These are phyloP conservation scores for Fusarium sp. DNA, from an alignment of 2,329 filamentous ascomycete species.

Conservation along the genomic window DNA sequence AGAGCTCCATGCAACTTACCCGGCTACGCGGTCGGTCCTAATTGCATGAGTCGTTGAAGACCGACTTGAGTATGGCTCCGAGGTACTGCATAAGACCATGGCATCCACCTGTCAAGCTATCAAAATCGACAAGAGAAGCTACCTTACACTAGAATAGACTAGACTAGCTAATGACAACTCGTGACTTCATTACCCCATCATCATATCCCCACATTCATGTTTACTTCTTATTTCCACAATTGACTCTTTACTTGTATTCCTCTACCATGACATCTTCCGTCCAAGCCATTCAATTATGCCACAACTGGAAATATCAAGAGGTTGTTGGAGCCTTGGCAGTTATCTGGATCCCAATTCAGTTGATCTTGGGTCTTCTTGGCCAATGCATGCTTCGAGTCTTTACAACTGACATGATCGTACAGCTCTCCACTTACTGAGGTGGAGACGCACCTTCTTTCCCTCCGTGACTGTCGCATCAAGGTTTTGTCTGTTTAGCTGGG, in stretches of 20 bases:
- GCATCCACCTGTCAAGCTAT: not conserved
- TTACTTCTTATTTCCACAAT: conserved; percentile 18
- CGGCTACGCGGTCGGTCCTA: not conserved
- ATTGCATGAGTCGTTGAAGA: not conserved
- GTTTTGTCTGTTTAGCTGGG: not conserved
- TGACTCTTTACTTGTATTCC: not conserved
- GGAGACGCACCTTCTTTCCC: not conserved
- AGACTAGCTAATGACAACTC: conserved; percentile 2
- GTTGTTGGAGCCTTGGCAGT: not conserved
- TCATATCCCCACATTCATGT: conserved; percentile 3
- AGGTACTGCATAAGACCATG: not conserved
- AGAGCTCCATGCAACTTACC: conserved; percentile 22
- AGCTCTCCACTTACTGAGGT: conserved; percentile 13
- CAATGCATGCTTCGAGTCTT: conserved; percentile 13
- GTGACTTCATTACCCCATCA: conserved; percentile 35
- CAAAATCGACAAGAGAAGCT: not conserved
- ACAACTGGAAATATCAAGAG: not conserved
- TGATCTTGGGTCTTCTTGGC: not conserved
- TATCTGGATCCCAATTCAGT: not conserved
- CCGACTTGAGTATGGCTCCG: not conserved
- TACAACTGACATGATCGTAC: not conserved
- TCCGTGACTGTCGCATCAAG: not conserved
- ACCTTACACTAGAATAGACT: not conserved
- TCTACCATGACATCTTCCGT: not conserved
- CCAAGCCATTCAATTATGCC: not conserved